Evolutionary conservation across 306 rosid species (phyloP), one percentile per base, ranked within the genome.

Genomic region (Cicer judaicum): DNA sequence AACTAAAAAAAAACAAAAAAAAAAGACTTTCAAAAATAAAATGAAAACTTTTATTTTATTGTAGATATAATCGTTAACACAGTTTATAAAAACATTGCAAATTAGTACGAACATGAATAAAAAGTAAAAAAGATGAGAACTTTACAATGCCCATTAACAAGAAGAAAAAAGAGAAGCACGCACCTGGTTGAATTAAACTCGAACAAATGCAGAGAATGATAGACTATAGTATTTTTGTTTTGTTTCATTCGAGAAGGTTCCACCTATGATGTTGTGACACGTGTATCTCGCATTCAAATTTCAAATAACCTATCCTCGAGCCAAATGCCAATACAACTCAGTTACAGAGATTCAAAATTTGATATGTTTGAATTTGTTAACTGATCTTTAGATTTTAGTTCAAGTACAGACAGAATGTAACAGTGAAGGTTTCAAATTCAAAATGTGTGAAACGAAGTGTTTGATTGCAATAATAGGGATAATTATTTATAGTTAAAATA

Each of bases 111-210:
- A 15, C 1, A 5, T 48, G 40, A 36, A 15, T 0, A 7, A 48
- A n/a, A 42, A 34, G 4, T 4, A 10, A 34, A 72, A 64, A 76
- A 56, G 57, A 42, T 5, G 16, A 0, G 7, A 34, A 46, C 77
- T 81, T 64, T 73, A 71, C 9, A 48, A 59, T 49, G 75, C 15
- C 43, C 60, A 65, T 13, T n/a, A 11, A 9, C 55, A 60, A 38
- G 59, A 38, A 29, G 10, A 15, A 54, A 61, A 46, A 60, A 43
- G 36, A 16, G 10, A 74, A 59, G 16, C 68, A 68, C 78, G 41
- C 48, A 83, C 83, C 78, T 63, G 46, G 64, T 44, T 44, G 9
- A 63, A 70, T 39, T 40, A 39, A 40, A 13, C 1, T 29, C 14
- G 10, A 56, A 39, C 4, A 56, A 56, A 10, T 56, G 63, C 3